Conservation (phyloP, 805 yeast genomes). For the Lachancea cidri region DNA sequence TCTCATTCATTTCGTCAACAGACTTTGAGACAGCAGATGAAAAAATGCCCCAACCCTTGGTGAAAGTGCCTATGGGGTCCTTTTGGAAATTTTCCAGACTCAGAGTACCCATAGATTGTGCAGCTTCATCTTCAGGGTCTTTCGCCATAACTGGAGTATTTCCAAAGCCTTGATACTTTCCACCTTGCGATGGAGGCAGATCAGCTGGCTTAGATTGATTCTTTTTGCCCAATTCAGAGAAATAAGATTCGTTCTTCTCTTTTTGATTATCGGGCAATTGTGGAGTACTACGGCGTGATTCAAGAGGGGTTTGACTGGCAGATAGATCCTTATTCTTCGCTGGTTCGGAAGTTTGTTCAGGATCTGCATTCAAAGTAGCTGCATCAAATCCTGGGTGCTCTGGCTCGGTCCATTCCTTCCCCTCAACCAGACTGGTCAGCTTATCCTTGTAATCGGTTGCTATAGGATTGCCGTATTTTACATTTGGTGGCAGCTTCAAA, state of each 20-base stretch:
- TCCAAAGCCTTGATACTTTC: slow-evolving; percentile 89
- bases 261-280: slow-evolving; percentile 36
- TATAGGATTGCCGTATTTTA: slow-evolving; percentile 80
- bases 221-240: slow-evolving; percentile 68
- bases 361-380: slow-evolving; percentile 12
- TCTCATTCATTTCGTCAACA: slow-evolving; percentile 77
- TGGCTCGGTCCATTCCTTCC: slow-evolving; percentile 59
- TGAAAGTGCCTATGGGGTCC: slow-evolving; percentile 87
- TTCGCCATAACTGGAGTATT: slow-evolving; percentile 47
- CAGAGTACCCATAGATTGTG: slow-evolving; percentile 36
- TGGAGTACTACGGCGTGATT: slow-evolving; percentile 41
- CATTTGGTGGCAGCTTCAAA: slow-evolving; percentile 53
- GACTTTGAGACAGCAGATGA: slow-evolving; percentile 81
- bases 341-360: slow-evolving; percentile 1
- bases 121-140: slow-evolving; percentile 14
- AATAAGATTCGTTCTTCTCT: slow-evolving; percentile 72
- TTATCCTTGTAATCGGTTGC: slow-evolving; percentile 93
- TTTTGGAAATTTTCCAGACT: slow-evolving; percentile 63
- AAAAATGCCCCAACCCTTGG: slow-evolving; percentile 93
- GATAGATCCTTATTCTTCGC: background rate
- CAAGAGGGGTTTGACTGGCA: slow-evolving; percentile 25
- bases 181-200: slow-evolving; percentile 91
- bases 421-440: slow-evolving; percentile 71
- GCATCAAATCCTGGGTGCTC: slow-evolving; percentile 46
- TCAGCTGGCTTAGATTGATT: slow-evolving; percentile 71